These are phyloP conservation scores for Russula earlei DNA, from an alignment of 768 basidiomycete genomes.

Conservation along the genomic window DNA sequence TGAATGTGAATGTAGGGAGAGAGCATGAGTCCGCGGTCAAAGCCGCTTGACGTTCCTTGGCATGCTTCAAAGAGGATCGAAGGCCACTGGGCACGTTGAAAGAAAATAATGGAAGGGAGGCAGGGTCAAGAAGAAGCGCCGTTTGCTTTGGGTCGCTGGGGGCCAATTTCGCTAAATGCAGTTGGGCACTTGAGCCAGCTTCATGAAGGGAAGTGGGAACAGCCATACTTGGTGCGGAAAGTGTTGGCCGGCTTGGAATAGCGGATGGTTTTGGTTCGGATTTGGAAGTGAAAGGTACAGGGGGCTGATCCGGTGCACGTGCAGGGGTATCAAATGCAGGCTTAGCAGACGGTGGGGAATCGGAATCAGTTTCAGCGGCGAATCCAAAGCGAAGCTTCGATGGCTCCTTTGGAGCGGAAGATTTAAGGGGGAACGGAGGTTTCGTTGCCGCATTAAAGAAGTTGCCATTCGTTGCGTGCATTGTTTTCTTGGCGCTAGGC, in stretches of 20 bases:
- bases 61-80: conserved; percentile 1
- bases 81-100: conserved; percentile 25
- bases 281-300: background rate
- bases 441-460: conserved; percentile 19
- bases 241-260: background rate
- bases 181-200: background rate
- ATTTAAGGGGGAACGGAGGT: conserved; percentile 33
- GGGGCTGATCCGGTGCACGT: background rate
- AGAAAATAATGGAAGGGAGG: conserved; percentile 40
- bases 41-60: conserved; percentile 5
- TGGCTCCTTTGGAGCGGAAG: conserved; percentile 60
- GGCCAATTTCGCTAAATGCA: conserved; percentile 10
- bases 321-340: background rate
- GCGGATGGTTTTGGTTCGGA: background rate
- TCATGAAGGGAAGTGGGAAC: background rate
- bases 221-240: background rate
- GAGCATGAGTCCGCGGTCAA: conserved; percentile 22
- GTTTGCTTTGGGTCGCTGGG: conserved; percentile 30
- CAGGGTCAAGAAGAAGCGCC: conserved; percentile 25
- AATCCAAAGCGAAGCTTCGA: conserved; percentile 72
- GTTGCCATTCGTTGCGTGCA: conserved; percentile 18
- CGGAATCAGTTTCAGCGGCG: conserved; percentile 37
- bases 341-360: conserved; percentile 5
- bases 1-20: conserved; percentile 39
- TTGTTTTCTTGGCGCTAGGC: conserved; percentile 13